Evolutionary conservation across 1,284 basidiomycete species (phyloP).

Genomic region (Hemileia vastatrix): DNA sequence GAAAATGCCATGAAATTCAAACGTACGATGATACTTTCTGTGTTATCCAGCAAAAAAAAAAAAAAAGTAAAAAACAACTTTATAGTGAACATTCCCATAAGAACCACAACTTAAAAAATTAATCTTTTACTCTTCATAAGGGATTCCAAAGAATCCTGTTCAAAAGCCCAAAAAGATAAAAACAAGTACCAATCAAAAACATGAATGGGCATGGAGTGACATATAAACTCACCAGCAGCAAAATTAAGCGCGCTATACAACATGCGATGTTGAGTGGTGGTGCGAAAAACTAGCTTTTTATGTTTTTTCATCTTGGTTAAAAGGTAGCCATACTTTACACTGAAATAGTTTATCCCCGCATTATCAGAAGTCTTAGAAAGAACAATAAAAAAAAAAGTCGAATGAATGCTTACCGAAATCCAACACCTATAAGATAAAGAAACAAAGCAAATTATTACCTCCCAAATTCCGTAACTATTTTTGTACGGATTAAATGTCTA

Average conservation of each 20-base stretch:
- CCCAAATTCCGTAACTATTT: too few relatives aligned
- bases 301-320: slow-evolving; percentile 3
- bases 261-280: slow-evolving; percentile 23
- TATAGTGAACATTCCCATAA: background rate
- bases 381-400: background rate
- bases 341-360: background rate
- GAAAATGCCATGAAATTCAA: background rate
- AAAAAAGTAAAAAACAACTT: background rate
- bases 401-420: slow-evolving; percentile 17
- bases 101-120: background rate
- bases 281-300: slow-evolving; percentile 19
- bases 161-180: background rate
- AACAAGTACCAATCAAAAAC: background rate
- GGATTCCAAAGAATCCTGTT: slow-evolving; percentile 22
- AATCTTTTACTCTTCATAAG: slow-evolving; percentile 15
- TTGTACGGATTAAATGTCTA: too few relatives aligned
- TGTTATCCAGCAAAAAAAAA: background rate
- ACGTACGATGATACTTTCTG: slow-evolving; percentile 22
- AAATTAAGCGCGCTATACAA: slow-evolving; percentile 21
- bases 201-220: background rate
- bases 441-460: too few relatives aligned
- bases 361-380: background rate
- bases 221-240: slow-evolving; percentile 18
- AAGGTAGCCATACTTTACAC: slow-evolving; percentile 22
- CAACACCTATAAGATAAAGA: too few relatives aligned